Base-by-base conservation (phyloP, 139 green algal species). In the Pedinophyceae sp. region DNA sequence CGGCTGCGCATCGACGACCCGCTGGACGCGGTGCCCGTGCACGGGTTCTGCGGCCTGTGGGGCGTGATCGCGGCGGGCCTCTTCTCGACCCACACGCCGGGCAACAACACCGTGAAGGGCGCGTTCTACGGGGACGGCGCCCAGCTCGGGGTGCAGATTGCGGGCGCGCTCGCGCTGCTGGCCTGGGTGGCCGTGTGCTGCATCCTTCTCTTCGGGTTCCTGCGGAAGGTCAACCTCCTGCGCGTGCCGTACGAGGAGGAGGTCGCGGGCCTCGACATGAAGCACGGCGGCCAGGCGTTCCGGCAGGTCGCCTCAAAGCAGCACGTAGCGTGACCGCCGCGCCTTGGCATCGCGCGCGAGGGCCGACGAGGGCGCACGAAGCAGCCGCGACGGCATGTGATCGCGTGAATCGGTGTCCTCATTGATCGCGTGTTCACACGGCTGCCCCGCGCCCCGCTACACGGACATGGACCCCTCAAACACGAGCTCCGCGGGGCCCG, bases 401-500 rank as follows among this genome's bases (percentile, higher is more conserved):
- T n/a, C n/a, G n/a, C n/a, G n/a, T n/a, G n/a, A n/a, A n/a, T n/a
- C n/a, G n/a, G n/a, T n/a, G n/a, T n/a, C n/a, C n/a, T n/a, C n/a
- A n/a, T n/a, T n/a, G n/a, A n/a, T n/a, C n/a, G n/a, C n/a, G n/a
- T n/a, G n/a, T n/a, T n/a, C n/a, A n/a, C n/a, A n/a, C n/a, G n/a
- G n/a, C n/a, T n/a, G n/a, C n/a, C n/a, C n/a, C n/a, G n/a, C n/a
- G n/a, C n/a, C n/a, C n/a, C n/a, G n/a, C n/a, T n/a, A n/a, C n/a
- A n/a, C n/a, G n/a, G n/a, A n/a, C n/a, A 59, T 55, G 38, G 30
- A 27, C 17, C 88, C 88, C 3, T 27, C 47, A 66, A 95, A 97
- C 15, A 87, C 85, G 30, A 74, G 66, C 68, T 94, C 78, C 2
- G 86, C 90, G 2, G 90, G 88, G 2, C 90, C 90, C 17, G 90